A percentile compares a stretch with the other conserved stretches of the same genome.
These are phyloP conservation scores for Ophiostoma ulmi DNA, from an alignment of 2,329 filamentous ascomycete genomes.

Conservation along the genomic window DNA sequence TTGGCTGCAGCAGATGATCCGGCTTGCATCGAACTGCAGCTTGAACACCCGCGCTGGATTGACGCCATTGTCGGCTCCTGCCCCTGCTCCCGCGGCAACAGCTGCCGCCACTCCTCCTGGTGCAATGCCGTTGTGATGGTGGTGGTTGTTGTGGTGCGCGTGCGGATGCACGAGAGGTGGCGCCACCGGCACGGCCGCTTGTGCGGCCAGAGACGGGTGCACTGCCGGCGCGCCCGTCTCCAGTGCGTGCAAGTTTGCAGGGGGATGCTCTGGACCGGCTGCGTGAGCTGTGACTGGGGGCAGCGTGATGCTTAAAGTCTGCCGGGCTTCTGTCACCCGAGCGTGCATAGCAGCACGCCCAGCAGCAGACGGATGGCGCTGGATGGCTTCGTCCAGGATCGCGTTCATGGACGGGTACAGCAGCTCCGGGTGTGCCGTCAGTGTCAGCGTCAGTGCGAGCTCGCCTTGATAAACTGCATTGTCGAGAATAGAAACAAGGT, in stretches of 20 bases:
- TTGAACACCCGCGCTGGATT: constrained; percentile 77
- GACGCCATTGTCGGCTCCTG: background rate
- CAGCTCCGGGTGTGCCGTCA: constrained; percentile 46
- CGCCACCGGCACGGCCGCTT: background rate
- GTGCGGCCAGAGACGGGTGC: background rate
- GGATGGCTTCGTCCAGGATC: constrained; percentile 48
- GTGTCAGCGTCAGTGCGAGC: constrained; percentile 42
- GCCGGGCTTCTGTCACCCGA: background rate
- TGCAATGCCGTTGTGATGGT: background rate
- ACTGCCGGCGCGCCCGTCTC: background rate
- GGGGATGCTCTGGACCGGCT: background rate
- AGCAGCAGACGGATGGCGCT: constrained; percentile 39
- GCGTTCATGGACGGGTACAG: constrained; percentile 40
- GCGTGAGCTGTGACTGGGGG: too few species aligned
- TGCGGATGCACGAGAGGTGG: background rate
- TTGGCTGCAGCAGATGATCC: constrained; percentile 92
- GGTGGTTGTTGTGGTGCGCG: background rate
- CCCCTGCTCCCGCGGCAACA: background rate
- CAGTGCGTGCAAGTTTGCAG: background rate
- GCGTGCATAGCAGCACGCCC: background rate
- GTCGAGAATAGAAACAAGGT: background rate
- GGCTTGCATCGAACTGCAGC: constrained; percentile 86
- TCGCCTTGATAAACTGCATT: constrained; percentile 38
- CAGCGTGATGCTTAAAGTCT: background rate
- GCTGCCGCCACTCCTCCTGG: background rate